Conservation (phyloP, 208 protist species). For the Acanthamoeba castellanii region DNA sequence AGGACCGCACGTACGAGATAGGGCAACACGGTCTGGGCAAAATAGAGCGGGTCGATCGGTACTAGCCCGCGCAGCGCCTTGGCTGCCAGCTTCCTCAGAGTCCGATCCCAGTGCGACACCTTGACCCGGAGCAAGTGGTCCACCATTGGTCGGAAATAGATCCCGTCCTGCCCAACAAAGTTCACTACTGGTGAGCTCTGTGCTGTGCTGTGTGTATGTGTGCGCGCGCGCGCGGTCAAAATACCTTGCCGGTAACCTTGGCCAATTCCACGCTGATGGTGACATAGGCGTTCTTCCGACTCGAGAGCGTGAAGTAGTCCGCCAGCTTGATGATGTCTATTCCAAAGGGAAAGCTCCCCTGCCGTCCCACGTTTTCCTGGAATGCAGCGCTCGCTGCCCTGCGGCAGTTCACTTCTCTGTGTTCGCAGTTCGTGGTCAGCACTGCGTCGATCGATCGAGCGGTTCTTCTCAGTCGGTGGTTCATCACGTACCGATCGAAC, state of each 20-base stretch:
- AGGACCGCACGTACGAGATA: neutral
- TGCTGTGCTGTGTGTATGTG: neutral
- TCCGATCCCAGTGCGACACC: slow-evolving; percentile 89
- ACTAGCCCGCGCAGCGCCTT: slow-evolving; percentile 90
- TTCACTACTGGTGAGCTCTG: neutral
- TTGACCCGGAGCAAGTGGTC: slow-evolving; percentile 90
- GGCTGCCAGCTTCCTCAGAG: slow-evolving; percentile 92
- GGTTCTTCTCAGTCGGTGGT: too few relatives aligned
- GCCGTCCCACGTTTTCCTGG: slow-evolving; percentile 92
- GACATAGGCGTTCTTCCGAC: slow-evolving; percentile 93
- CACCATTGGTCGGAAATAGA: slow-evolving; percentile 93
- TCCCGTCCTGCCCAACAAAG: neutral
- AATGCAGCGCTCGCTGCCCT: slow-evolving; percentile 91
- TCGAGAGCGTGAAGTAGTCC: slow-evolving; percentile 97
- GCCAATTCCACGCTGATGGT: slow-evolving; percentile 90
- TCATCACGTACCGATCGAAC: slow-evolving; percentile 93
- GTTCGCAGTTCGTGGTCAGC: too few relatives aligned
- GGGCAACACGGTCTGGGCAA: slow-evolving; percentile 20
- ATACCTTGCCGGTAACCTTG: slow-evolving; percentile 26
- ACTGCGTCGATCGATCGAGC: too few relatives aligned
- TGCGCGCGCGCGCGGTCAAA: neutral
- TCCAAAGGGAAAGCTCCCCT: slow-evolving; percentile 96
- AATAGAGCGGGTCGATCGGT: slow-evolving; percentile 62
- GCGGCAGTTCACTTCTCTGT: slow-evolving; percentile 90
- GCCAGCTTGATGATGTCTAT: slow-evolving; percentile 97